Evolutionary conservation across 805 yeast genomes (phyloP).

Genomic region (Lipomyces spencermartinsiae): DNA sequence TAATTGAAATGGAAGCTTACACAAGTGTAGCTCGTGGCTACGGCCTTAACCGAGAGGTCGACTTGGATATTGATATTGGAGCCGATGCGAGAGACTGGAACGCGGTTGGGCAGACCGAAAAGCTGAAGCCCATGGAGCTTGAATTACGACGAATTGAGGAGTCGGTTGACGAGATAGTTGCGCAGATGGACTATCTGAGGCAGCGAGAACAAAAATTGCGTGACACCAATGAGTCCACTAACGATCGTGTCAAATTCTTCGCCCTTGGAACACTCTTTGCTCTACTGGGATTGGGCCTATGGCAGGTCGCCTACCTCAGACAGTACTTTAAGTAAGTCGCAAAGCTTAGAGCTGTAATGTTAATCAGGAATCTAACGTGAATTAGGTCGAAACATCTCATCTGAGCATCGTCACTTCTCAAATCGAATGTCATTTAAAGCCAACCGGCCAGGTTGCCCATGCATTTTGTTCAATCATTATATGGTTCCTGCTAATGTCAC

Average conservation of each 20-base stretch:
- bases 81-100: conserved; percentile 99
- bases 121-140: conserved; percentile 89
- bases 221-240: conserved; percentile 96
- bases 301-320: conserved; percentile 93
- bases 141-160: conserved; percentile 88
- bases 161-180: conserved; percentile 77
- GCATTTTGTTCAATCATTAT: neutral
- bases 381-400: conserved; percentile 49
- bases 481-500: neutral
- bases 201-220: conserved; percentile 89
- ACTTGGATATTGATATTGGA: conserved; percentile 92
- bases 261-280: conserved; percentile 71
- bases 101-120: conserved; percentile 88
- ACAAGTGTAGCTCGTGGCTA: conserved; percentile 41
- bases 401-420: conserved; percentile 14
- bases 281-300: conserved; percentile 78
- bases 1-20: neutral
- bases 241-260: conserved; percentile 88
- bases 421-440: neutral
- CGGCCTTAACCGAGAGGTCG: conserved; percentile 69
- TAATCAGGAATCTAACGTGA: neutral
- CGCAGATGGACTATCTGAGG: conserved; percentile 82
- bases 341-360: neutral
- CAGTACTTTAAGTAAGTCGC: conserved; percentile 69
- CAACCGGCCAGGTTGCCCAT: neutral